A percentile compares a stretch with the other conserved stretches of the same genome.
These are phyloP conservation scores for Tetraselmis striata DNA, from an alignment of 139 green algal species.

Conservation along the genomic window DNA sequence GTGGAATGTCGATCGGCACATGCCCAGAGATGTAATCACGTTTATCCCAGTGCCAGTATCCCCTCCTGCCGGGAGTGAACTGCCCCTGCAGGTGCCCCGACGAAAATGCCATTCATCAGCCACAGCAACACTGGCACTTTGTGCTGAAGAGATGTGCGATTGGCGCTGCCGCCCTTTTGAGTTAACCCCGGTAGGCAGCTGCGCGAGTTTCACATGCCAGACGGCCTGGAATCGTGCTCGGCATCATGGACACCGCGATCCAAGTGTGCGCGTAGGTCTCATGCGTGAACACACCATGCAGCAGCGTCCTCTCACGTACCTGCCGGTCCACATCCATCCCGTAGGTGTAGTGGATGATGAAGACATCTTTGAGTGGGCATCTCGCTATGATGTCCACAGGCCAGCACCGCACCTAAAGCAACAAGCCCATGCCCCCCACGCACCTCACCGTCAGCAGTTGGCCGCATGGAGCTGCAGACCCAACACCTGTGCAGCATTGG, in stretches of 20 bases:
- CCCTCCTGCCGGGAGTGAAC: neutral
- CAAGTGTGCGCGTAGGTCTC: too few relatives aligned
- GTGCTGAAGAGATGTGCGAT: too few relatives aligned
- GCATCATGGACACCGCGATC: too few relatives aligned
- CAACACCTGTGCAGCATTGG: neutral
- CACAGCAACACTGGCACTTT: too few relatives aligned
- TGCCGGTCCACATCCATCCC: constrained; percentile 50
- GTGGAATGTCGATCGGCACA: neutral
- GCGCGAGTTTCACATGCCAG: too few relatives aligned
- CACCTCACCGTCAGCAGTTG: neutral
- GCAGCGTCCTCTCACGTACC: too few relatives aligned
- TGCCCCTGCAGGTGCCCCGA: neutral
- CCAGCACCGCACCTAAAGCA: neutral
- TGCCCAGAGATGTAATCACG: neutral
- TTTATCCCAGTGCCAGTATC: neutral
- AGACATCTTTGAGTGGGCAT: constrained; percentile 15
- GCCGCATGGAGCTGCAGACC: constrained; percentile 9
- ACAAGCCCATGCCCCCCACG: neutral
- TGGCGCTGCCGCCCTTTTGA: too few relatives aligned
- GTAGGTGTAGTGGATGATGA: constrained; percentile 77
- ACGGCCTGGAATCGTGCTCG: too few relatives aligned
- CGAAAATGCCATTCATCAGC: too few relatives aligned
- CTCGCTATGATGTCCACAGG: neutral
- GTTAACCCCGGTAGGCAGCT: too few relatives aligned
- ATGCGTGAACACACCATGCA: too few relatives aligned